Conservation (phyloP, 2,329 filamentous ascomycete species). For the Fusarium napiforme region DNA sequence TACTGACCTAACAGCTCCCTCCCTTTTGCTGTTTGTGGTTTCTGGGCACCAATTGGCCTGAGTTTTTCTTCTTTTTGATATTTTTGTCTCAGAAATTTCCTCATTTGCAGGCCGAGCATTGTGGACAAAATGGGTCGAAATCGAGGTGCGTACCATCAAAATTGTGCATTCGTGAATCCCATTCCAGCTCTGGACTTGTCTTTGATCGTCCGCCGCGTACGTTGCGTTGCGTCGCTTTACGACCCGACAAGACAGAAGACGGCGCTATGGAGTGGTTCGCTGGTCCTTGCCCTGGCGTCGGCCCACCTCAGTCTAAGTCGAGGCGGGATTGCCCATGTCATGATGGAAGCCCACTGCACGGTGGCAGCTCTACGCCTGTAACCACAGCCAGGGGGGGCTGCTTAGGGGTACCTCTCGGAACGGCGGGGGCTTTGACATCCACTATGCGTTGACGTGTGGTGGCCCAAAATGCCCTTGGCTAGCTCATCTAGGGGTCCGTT, state of each 20-base stretch:
- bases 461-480: slow-evolving; percentile 30
- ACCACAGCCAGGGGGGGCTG: slow-evolving; percentile 29
- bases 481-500: slow-evolving; percentile 22
- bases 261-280: slow-evolving; percentile 17
- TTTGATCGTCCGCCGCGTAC: slow-evolving; percentile 6
- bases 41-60: slow-evolving; percentile 3
- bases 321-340: slow-evolving; percentile 13
- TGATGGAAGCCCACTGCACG: background rate
- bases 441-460: slow-evolving; percentile 26
- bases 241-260: slow-evolving; percentile 21
- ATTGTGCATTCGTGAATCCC: slow-evolving; percentile 35
- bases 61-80: slow-evolving; percentile 7
- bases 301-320: background rate
- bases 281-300: slow-evolving; percentile 14
- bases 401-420: slow-evolving; percentile 20
- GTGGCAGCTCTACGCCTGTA: slow-evolving; percentile 24
- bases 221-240: slow-evolving; percentile 1
- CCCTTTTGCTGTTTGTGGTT: slow-evolving; percentile 7
- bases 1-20: slow-evolving; percentile 6
- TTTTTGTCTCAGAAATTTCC: slow-evolving; percentile 40
- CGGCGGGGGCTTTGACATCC: slow-evolving; percentile 26
- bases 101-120: slow-evolving; percentile 27
- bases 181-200: slow-evolving; percentile 37
- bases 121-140: slow-evolving; percentile 61
- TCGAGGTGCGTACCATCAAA: slow-evolving; percentile 59